phyloP scores from a whole-genome alignment of 495 filamentous ascomycete genomes.

The Neurospora sp. region DNA sequence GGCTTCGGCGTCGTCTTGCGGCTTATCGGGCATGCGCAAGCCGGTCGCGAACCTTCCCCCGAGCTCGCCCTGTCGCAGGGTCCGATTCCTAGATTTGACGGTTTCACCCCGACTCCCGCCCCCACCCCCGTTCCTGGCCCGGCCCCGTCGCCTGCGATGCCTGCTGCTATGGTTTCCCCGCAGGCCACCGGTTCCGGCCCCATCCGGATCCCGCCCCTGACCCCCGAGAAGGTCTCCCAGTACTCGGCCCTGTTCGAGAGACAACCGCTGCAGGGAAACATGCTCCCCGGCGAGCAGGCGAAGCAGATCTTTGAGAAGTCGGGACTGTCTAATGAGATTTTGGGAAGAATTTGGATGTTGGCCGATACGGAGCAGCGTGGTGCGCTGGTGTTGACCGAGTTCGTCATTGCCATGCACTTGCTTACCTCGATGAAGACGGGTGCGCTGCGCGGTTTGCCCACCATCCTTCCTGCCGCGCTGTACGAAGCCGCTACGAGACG shows the following conservation, averaged over 20 bases:
- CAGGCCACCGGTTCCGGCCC: constrained; percentile 57
- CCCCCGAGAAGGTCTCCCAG: constrained; percentile 77
- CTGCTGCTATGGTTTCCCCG: constrained; percentile 21
- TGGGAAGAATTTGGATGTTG: constrained; percentile 91
- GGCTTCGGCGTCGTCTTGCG: constrained; percentile 87
- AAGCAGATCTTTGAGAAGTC: constrained; percentile 94
- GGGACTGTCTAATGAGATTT: constrained; percentile 75
- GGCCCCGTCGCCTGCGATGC: constrained; percentile 44
- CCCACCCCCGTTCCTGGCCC: constrained; percentile 29
- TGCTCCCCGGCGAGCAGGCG: constrained; percentile 82
- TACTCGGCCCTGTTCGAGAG: constrained; percentile 82
- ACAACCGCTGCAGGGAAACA: constrained; percentile 59
- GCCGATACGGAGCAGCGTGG: constrained; percentile 89
- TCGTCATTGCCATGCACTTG: constrained; percentile 97
- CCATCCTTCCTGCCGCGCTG: constrained; percentile 69
- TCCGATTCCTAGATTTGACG: constrained; percentile 88
- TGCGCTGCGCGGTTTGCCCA: constrained; percentile 66
- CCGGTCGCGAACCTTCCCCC: constrained; percentile 63
- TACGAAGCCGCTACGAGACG: constrained; percentile 86
- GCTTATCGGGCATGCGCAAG: constrained; percentile 92
- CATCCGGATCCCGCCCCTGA: constrained; percentile 83
- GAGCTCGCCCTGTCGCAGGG: constrained; percentile 65
- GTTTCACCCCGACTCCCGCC: constrained; percentile 42
- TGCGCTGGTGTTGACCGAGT: constrained; percentile 79
- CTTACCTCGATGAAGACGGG: constrained; percentile 83